Conservation (phyloP, 2,329 filamentous ascomycete genomes). For the Arthrobotrys entomopaga region DNA sequence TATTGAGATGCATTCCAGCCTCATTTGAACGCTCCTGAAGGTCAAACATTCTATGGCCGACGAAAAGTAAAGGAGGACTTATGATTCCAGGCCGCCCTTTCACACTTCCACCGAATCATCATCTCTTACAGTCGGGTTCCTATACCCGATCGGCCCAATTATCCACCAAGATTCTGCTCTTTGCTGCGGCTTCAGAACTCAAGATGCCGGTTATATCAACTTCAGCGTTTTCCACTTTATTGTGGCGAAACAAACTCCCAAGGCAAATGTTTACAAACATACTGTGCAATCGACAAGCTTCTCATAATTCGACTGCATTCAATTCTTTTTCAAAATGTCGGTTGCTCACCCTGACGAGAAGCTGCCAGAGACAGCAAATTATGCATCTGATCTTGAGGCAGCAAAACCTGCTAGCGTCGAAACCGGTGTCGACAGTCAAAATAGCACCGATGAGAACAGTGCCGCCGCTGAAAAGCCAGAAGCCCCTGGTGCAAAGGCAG, state of each 20-base stretch:
- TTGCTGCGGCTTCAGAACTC: neutral
- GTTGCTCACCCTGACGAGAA: conserved; percentile 6
- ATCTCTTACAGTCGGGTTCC: too few relatives aligned
- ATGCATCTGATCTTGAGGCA: conserved; percentile 19
- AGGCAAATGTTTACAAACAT: too few relatives aligned
- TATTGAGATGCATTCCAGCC: too few relatives aligned
- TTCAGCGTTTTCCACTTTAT: neutral
- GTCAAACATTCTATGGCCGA: too few relatives aligned
- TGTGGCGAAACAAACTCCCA: too few relatives aligned
- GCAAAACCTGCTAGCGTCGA: conserved; percentile 17
- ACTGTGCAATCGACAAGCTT: too few relatives aligned
- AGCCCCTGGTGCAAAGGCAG: conserved; percentile 27
- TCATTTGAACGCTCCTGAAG: too few relatives aligned
- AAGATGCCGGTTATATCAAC: conserved; percentile 10
- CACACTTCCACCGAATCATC: too few relatives aligned
- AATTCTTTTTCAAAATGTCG: conserved; percentile 1
- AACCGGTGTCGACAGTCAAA: conserved; percentile 8
- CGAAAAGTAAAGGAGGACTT: too few relatives aligned
- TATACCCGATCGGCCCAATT: too few relatives aligned
- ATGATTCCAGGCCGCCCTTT: too few relatives aligned
- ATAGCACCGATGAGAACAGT: neutral
- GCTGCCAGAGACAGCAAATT: neutral
- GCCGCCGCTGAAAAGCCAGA: conserved; percentile 19
- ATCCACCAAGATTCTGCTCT: too few relatives aligned
- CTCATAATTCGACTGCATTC: neutral